Evolutionary conservation across 805 yeast species (phyloP), one percentile per base, ranked within the genome.

Genomic region (Gaillardinia entomophila): DNA sequence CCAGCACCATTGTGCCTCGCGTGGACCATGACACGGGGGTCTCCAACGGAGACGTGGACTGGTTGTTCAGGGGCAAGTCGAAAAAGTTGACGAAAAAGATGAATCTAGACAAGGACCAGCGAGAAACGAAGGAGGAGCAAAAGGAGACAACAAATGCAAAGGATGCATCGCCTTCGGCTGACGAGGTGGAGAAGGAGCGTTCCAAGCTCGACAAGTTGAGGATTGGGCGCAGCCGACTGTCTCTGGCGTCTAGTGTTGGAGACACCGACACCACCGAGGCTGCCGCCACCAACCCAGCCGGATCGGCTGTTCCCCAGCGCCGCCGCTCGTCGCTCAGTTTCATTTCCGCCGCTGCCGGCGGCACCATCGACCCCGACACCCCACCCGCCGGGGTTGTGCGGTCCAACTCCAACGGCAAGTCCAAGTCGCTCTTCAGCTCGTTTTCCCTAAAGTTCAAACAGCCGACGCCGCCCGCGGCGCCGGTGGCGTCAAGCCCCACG

Each of bases 61-160:
- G 95, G 95, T 62, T 84, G 17, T 83, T 83, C 50, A 66, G 87
- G 46, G 89, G 89, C n/a, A 79, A 79, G 50, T 77, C 79, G 26
- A 76, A 73, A 57, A 77, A 73, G 41, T 49, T 71, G 30, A 60
- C 71, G 26, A 72, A 71, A 42, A 69, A 65, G 42, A 51, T 57
- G 57, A 57, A 50, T 28, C 11, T 6, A 4, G 14, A 12, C 26
- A 26, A 27, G 31, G 31, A 15, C 24, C 25, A 33, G 36, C 4
- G 33, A 31, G 16, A 34, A 35, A 12, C 32, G 36, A 6, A 30
- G 20, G 26, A 10, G 3, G 12, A 17, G 25, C 11, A 11, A 15
- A 14, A 24, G 20, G 12, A 24, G 26, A 7, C 27, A 32, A 12
- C 30, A 27, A 17, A 28, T 14, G n/a, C 16, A 26, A 27, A 26